These are phyloP conservation scores for Candida ficus DNA, from an alignment of 805 yeast species.

Conservation along the genomic window DNA sequence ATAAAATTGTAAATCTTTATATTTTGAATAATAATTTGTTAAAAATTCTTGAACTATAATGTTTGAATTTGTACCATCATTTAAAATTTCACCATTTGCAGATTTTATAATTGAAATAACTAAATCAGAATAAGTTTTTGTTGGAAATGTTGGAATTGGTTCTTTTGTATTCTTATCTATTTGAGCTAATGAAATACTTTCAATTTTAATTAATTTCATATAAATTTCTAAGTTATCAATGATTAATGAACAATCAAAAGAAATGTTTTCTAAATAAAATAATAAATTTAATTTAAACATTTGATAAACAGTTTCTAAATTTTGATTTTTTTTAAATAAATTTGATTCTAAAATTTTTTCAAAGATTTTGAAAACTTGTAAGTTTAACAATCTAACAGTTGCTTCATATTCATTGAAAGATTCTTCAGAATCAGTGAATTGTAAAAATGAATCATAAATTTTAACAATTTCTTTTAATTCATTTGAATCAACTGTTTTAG, in stretches of 20 bases:
- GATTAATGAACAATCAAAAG: conserved; percentile 40
- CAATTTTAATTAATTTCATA: conserved; percentile 52
- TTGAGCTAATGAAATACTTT: conserved; percentile 49
- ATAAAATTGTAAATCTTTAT: conserved; percentile 77
- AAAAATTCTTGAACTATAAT: conserved; percentile 51
- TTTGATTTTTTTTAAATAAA: conserved; percentile 31
- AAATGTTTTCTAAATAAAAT: conserved; percentile 33
- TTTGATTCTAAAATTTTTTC: conserved; percentile 17
- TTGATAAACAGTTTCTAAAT: conserved; percentile 60
- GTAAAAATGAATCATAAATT: conserved; percentile 20
- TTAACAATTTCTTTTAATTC: conserved; percentile 9
- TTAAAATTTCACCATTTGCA: conserved; percentile 32
- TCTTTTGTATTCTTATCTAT: conserved; percentile 20
- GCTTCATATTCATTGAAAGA: conserved; percentile 16
- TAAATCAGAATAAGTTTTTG: conserved; percentile 40
- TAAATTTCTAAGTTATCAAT: conserved; percentile 50
- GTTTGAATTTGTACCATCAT: conserved; percentile 45
- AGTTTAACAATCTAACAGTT: conserved; percentile 17
- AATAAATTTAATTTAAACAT: conserved; percentile 43
- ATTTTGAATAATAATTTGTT: conserved; percentile 46
- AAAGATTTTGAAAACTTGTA: conserved; percentile 20
- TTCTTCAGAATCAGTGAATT: conserved; percentile 16
- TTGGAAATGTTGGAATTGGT: conserved; percentile 56
- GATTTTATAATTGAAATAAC: conserved; percentile 34
- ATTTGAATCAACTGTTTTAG: conserved; percentile 6